A percentile compares a stretch with the other conserved stretches of the same genome.
Conservation (phyloP, 345 rosid genomes). For the Rhodamnia rubescens region DNA sequence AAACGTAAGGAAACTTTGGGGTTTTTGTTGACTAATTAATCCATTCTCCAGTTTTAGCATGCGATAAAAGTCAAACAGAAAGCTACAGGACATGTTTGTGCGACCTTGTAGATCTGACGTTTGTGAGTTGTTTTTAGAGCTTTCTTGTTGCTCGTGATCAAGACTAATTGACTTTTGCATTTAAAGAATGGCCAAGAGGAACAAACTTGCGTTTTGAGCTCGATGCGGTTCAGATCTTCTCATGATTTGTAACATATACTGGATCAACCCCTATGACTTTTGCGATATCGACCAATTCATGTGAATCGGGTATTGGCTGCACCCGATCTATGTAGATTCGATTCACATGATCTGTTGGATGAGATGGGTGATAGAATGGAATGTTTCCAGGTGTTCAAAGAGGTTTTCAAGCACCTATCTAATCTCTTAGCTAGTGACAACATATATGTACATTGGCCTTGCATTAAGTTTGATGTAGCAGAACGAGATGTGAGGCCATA, state of each 20-base stretch:
- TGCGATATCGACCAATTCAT: neutral
- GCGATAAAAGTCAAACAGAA: neutral
- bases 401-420: neutral
- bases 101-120: neutral
- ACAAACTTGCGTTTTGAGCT: neutral
- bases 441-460: neutral
- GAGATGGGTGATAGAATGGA: neutral
- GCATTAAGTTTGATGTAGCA: neutral
- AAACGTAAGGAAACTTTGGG: neutral
- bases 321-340: rapidly evolving
- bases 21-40: neutral
- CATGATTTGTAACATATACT: neutral
- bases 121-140: neutral
- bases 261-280: neutral
- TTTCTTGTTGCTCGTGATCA: rapidly evolving
- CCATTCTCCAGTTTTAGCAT: neutral
- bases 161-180: neutral
- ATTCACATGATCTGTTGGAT: neutral
- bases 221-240: neutral
- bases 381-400: neutral
- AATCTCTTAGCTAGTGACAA: neutral
- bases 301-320: neutral
- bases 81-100: neutral
- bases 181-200: neutral
- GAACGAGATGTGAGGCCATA: neutral